A percentile compares a stretch with the other conserved stretches of the same genome.
Conservation (phyloP, 2,329 filamentous ascomycete genomes). For the Epicoccum nigrum region DNA sequence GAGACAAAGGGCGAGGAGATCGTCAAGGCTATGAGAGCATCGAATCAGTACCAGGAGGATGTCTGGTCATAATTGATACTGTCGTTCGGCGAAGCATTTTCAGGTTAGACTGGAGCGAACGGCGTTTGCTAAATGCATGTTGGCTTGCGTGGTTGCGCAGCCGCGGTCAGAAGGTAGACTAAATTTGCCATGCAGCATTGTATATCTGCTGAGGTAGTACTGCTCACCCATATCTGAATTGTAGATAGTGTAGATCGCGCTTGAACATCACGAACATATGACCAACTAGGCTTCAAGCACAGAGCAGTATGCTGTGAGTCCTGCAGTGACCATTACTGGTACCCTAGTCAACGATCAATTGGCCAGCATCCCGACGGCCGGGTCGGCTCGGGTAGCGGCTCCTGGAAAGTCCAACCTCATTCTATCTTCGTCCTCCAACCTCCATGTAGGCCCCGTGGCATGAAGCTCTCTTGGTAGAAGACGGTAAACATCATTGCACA, state of each 20-base stretch:
- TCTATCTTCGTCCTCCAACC: constrained; percentile 4
- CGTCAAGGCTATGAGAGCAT: constrained; percentile 93
- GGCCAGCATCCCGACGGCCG: constrained; percentile 12
- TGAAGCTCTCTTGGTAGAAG: neutral
- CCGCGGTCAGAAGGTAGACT: neutral
- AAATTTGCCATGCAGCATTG: constrained; percentile 11
- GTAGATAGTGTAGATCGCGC: constrained; percentile 16
- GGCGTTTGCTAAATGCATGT: constrained; percentile 26
- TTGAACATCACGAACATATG: neutral
- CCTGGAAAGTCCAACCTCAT: constrained; percentile 19
- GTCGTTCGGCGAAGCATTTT: constrained; percentile 33
- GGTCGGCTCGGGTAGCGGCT: constrained; percentile 6
- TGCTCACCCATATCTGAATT: constrained; percentile 5
- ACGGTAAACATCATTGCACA: neutral
- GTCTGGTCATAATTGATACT: constrained; percentile 63
- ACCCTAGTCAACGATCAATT: constrained; percentile 19
- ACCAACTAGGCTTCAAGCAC: neutral
- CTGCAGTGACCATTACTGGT: constrained; percentile 17
- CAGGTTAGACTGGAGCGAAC: constrained; percentile 32
- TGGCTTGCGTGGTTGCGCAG: constrained; percentile 6
- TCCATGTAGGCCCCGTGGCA: neutral
- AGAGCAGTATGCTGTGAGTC: constrained; percentile 15
- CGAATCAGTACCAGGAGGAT: constrained; percentile 93
- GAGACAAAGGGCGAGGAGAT: constrained; percentile 92
- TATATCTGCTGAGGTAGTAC: neutral